Evolutionary conservation across 2,329 filamentous ascomycete species (phyloP).

Genomic region (Niveomyces coronatus): DNA sequence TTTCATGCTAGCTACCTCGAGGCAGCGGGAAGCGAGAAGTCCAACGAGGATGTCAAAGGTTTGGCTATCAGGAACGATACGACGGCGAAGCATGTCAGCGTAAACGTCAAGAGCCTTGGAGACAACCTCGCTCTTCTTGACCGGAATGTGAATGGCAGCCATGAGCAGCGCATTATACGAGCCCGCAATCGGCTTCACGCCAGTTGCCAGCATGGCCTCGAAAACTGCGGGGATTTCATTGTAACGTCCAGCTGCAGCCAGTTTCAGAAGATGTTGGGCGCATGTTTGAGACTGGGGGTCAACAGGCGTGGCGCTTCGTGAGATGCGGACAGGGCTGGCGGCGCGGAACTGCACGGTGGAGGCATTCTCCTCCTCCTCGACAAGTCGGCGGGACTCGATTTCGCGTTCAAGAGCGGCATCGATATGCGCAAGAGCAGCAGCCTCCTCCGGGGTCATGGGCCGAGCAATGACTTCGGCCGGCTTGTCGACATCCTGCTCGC

Average conservation of each 20-base stretch:
- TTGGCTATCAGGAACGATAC: constrained; percentile 67
- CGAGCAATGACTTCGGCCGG: constrained; percentile 26
- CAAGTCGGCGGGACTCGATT: constrained; percentile 45
- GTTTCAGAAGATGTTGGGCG: constrained; percentile 66
- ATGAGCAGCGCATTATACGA: constrained; percentile 89
- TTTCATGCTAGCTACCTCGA: constrained; percentile 67
- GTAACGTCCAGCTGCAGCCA: constrained; percentile 64
- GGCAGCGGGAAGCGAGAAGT: constrained; percentile 67
- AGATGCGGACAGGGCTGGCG: constrained; percentile 32
- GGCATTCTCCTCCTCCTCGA: constrained; percentile 35
- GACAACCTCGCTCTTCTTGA: constrained; percentile 71
- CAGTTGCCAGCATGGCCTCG: constrained; percentile 76
- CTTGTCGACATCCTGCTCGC: constrained; percentile 22
- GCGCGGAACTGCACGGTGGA: constrained; percentile 31
- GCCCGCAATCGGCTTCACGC: constrained; percentile 66
- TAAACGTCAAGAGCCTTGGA: constrained; percentile 92
- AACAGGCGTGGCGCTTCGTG: constrained; percentile 50
- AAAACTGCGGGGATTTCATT: constrained; percentile 85
- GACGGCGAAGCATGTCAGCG: constrained; percentile 85
- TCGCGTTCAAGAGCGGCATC: constrained; percentile 77
- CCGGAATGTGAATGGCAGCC: constrained; percentile 74
- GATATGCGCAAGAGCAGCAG: constrained; percentile 64
- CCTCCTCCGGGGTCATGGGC: constrained; percentile 34
- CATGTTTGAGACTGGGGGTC: constrained; percentile 59
- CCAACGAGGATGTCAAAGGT: constrained; percentile 85